Evolutionary conservation across 2,329 filamentous ascomycete species (phyloP), one percentile per base, ranked within the genome.

Genomic region (Fusarium kyushuense): DNA sequence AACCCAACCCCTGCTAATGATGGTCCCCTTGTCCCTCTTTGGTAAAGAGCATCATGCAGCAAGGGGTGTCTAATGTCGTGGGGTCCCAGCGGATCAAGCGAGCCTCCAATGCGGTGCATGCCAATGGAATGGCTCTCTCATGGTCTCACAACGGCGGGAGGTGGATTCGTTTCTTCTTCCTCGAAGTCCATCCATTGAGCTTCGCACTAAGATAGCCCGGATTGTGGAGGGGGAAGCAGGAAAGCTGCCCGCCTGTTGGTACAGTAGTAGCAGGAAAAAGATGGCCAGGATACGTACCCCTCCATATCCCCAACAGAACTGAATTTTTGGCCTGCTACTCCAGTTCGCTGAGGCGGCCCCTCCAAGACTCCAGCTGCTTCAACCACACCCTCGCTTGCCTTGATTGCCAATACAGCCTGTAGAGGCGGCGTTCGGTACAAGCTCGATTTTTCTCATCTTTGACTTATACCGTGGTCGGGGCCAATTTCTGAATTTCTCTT

Each of bases 231-330:
- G 63, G 67, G 30, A 65, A 41, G 35, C 55, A 54, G 47, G 62
- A 54, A 63, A 58, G 65, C 42, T 67, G 66, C 41, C 57, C 49
- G 66, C 62, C 49, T 60, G 63, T 58, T 67, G 63, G 59, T 58
- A 54, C 41, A 32, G 58, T 52, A 19, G 43, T 40, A 48, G 46
- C 41, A 49, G 33, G 35, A 55, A 69, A 70, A 68, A 70, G 49
- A 63, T 42, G 67, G 67, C 63, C 45, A 62, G 63, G 72, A 72
- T 74, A 74, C 72, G 72, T 74, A 74, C 70, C 72, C 72, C 70
- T 72, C 68, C 69, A 71, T 71, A 76, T 80, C 80, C 80, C 80
- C 79, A 82, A 81, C 76, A 80, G 76, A 79, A 79, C 78, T 77
- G 78, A 79, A 80, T 65, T 74, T 74, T 74, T 74, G 72, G 70